Base-by-base conservation (phyloP, 208 protist genomes). In the Wallacemonas sp. region DNA sequence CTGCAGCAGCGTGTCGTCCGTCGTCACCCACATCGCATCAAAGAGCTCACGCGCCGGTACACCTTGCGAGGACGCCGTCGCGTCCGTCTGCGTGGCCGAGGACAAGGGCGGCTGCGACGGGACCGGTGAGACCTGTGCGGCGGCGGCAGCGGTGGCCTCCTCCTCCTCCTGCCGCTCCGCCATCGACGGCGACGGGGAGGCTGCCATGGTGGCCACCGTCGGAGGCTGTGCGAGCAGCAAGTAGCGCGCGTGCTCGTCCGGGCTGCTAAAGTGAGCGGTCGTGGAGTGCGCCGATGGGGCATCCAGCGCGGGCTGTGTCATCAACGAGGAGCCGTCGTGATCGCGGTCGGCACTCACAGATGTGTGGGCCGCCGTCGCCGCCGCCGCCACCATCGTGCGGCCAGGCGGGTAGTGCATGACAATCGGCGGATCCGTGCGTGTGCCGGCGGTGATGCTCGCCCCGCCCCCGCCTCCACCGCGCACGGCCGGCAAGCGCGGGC, bases 11-110 rank as follows among this genome's bases (percentile, higher is more conserved):
- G 48, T 78, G 1, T 61, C 48, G 25, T 84, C 81, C 0, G 76
- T 74, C 10, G 81, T 69, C 38, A 93, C 82, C 87, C 87, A 93
- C 83, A 93, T 88, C 5, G 83, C 87, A 33, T 84, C 76, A 57
- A 93, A 93, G n/a, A 93, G 76, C 44, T 79, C 81, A 22, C 81
- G 79, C 32, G 52, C 45, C 48, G 54, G 33, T 29, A 48, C 42
- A 61, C 38, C 41, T 42, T 36, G 66, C 31, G 48, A 36, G 46
- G 33, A 29, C 42, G 32, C 28, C 41, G 50, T 59, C 41, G 10
- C 48, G 16, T 54, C 33, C 33, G 42, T 42, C 31, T 44, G 26
- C 28, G 55, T 57, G 44, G 67, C 46, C 16, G 55, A 66, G 18
- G 45, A 29, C 57, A 62, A 12, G 20, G 36, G 33, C 7, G 20